phyloP scores from a whole-genome alignment of 805 yeast genomes.

The Barnettozyma salicaria region DNA sequence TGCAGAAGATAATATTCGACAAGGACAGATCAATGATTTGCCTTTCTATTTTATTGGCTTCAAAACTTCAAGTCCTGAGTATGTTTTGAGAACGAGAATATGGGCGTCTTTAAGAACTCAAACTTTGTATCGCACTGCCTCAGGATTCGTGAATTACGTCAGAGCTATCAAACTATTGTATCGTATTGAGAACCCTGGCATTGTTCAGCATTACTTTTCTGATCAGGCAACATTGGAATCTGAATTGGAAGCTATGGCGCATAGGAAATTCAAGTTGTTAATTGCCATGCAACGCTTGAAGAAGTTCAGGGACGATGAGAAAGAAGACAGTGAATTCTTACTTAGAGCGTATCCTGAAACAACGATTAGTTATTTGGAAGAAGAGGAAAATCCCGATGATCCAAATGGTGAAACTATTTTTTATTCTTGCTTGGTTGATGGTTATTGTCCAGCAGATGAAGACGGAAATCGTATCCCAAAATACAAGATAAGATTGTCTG shows the following conservation, averaged over 20 bases:
- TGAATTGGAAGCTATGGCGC: slow-evolving; percentile 67
- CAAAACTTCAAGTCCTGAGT: slow-evolving; percentile 57
- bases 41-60: slow-evolving; percentile 73
- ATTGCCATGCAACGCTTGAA: slow-evolving; percentile 85
- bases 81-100: slow-evolving; percentile 63
- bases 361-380: slow-evolving; percentile 48
- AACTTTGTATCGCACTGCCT: slow-evolving; percentile 74
- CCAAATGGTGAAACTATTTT: slow-evolving; percentile 26
- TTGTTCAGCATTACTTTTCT: slow-evolving; percentile 38
- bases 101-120: slow-evolving; percentile 88
- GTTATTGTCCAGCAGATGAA: slow-evolving; percentile 46
- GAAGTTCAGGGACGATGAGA: slow-evolving; percentile 58
- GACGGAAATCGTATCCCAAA: slow-evolving; percentile 55
- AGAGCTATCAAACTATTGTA: slow-evolving; percentile 66
- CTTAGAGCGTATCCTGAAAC: slow-evolving; percentile 69
- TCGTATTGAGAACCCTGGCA: slow-evolving; percentile 57
- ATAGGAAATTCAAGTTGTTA: slow-evolving; percentile 71
- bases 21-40: slow-evolving; percentile 47
- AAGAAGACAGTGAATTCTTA: slow-evolving; percentile 59
- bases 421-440: slow-evolving; percentile 69
- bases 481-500: slow-evolving; percentile 70
- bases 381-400: slow-evolving; percentile 28
- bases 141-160: slow-evolving; percentile 78
- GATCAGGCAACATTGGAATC: slow-evolving; percentile 52
- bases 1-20: slow-evolving; percentile 30